Percentiles rank a stretch among this genome's conserved stretches.
phyloP scores from a whole-genome alignment of 1,284 basidiomycete genomes.

The Cryptococcus maquisensis region DNA sequence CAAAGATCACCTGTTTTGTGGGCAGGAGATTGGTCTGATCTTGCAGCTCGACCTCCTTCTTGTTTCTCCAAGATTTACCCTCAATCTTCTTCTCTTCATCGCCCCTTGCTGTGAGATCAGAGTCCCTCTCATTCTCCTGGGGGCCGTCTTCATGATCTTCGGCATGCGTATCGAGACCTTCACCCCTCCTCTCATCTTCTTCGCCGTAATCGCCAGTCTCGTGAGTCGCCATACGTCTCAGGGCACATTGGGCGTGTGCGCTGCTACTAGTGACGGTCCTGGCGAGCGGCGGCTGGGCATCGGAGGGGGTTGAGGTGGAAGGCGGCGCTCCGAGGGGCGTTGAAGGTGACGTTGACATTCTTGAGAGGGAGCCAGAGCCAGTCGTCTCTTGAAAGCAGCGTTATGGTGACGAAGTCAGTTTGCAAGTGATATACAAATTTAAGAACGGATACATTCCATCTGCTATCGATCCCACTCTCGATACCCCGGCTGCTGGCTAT shows the following conservation, averaged over 20 bases:
- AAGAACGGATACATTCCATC: too few species aligned
- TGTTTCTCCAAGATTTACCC: constrained; percentile 7
- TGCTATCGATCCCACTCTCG: too few species aligned
- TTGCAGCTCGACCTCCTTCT: constrained; percentile 51
- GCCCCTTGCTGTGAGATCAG: not conserved
- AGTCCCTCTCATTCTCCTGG: not conserved
- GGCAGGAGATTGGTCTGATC: constrained; percentile 76
- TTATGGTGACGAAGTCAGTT: too few species aligned
- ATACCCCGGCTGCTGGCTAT: too few species aligned
- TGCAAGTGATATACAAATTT: too few species aligned
- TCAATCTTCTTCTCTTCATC: constrained; percentile 15
- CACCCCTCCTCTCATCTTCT: constrained; percentile 1
- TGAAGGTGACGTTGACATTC: not conserved
- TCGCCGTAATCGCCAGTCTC: constrained; percentile 35
- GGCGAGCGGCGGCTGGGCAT: not conserved
- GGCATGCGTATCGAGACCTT: constrained; percentile 26
- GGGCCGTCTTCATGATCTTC: constrained; percentile 25
- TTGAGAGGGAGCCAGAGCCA: too few species aligned
- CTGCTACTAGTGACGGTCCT: constrained; percentile 16
- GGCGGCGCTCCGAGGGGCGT: not conserved
- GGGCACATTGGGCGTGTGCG: constrained; percentile 25
- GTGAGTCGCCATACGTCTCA: constrained; percentile 44
- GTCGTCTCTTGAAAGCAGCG: too few species aligned
- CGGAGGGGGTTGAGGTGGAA: not conserved
- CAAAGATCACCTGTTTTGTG: constrained; percentile 59